phyloP scores from a whole-genome alignment of 2,329 filamentous ascomycete species.

The Xylariaceae sp. region DNA sequence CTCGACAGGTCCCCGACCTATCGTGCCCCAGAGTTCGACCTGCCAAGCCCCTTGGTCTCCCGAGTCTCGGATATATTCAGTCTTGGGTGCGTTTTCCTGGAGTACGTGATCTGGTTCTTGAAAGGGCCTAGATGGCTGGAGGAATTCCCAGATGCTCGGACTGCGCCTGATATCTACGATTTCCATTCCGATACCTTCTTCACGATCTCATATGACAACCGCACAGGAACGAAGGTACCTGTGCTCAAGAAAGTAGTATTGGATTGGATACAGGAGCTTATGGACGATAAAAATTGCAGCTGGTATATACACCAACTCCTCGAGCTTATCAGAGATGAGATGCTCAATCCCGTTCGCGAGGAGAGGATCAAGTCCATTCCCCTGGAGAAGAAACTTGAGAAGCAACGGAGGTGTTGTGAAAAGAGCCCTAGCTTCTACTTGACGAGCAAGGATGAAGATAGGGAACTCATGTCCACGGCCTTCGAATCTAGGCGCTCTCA shows the following conservation, averaged over 20 bases:
- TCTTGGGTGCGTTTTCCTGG: slow-evolving; percentile 8
- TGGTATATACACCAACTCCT: slow-evolving; percentile 8
- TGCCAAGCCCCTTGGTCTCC: slow-evolving; percentile 1
- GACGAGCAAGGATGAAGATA: no score
- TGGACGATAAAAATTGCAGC: background rate
- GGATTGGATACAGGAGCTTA: background rate
- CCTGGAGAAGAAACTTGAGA: no score
- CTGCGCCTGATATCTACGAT: background rate
- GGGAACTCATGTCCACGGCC: no score
- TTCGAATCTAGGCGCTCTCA: no score
- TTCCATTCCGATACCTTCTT: background rate
- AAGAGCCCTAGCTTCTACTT: background rate
- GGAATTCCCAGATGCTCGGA: slow-evolving; percentile 1
- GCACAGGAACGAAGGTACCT: background rate
- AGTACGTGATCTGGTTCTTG: slow-evolving; percentile 11
- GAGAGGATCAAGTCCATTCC: slow-evolving; percentile 2
- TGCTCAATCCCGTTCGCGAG: slow-evolving; percentile 1
- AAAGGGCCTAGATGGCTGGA: slow-evolving; percentile 6
- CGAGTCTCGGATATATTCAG: slow-evolving; percentile 9
- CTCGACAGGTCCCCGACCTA: slow-evolving; percentile 6
- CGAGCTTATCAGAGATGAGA: slow-evolving; percentile 5
- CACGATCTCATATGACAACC: background rate
- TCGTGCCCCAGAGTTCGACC: slow-evolving; percentile 7
- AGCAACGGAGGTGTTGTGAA: no score
- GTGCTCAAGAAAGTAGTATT: background rate